Base-by-base conservation (phyloP, 345 rosid genomes). In the Nephelium lappaceum region DNA sequence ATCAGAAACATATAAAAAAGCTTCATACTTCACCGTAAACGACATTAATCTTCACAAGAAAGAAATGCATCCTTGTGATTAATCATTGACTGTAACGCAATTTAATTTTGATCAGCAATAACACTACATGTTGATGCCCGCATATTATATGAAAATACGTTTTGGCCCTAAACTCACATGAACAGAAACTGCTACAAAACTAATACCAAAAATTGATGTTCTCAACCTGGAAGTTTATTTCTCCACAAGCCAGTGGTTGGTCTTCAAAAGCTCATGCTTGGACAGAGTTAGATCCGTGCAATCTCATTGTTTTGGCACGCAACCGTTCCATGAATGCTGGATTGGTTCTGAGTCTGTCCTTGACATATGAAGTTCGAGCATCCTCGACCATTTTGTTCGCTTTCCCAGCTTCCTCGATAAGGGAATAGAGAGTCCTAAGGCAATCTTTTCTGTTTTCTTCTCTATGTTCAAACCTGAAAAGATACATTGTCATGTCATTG, bases 391-490 rank as follows among this genome's bases (percentile, higher is more conserved):
- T 79, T 83, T 91, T 89, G 78, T 84, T 86, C 5, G 97, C 99
- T 83, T 91, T 96, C 10, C 88, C 92, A 11, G 98, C 91, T 87
- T 94, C 98, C 85, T 94, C 99, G 12, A 94, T 83, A 55, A 96
- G 86, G 5, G 93, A 84, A 69, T 86, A 88, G 38, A 96, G 89
- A 39, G 95, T 94, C 84, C 97, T 84, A 36, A 94, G 89, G 84
- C 97, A 96, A 82, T 94, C 99, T 83, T 94, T 96, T 77, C 98
- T 85, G 87, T 96, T 96, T 85, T 96, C 99, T 79, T 96, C 98
- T 45, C 98, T 84, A 63, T 96, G 93, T 84, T 96, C 99, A 85
- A 89, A 96, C 89, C 97, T 94, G 89, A 57, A 68, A 87, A 80
- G 11, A 27, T 16, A n/a, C 7, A 21, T 67, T 23, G 5, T 74